Conservation (phyloP, 1,284 basidiomycete genomes). For the Uromyces viciae-fabae region DNA sequence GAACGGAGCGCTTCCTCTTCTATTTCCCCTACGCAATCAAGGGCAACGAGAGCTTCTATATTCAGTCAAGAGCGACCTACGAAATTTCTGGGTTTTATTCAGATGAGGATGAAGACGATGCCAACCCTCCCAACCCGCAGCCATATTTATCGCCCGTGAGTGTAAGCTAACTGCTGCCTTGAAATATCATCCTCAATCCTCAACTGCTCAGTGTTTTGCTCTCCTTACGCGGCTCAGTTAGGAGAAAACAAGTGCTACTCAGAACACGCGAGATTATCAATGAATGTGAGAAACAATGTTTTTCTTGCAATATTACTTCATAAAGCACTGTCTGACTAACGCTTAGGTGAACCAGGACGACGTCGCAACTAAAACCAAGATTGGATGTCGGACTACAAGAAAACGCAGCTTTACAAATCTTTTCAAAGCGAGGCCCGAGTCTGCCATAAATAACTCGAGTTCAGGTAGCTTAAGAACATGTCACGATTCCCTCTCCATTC, state of each 20-base stretch:
- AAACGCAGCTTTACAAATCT: slow-evolving; percentile 17
- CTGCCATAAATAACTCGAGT: not conserved
- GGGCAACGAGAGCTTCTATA: not conserved
- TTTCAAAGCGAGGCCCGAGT: slow-evolving; percentile 3
- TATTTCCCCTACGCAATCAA: too few relatives aligned
- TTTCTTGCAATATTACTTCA: too few relatives aligned
- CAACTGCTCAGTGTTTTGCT: too few relatives aligned
- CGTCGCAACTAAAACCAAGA: not conserved
- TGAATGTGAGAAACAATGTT: not conserved
- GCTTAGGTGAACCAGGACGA: not conserved
- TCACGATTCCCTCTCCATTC: not conserved
- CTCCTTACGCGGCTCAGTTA: too few relatives aligned
- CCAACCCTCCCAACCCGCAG: too few relatives aligned
- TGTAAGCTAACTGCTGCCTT: too few relatives aligned
- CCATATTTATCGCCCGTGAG: too few relatives aligned
- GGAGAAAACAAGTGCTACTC: not conserved
- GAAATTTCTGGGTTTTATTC: slow-evolving; percentile 24
- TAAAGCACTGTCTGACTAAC: too few relatives aligned
- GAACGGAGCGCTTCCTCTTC: not conserved
- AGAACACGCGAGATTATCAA: not conserved
- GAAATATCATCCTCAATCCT: too few relatives aligned
- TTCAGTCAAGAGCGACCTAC: not conserved
- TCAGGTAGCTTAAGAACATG: not conserved
- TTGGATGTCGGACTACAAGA: not conserved
- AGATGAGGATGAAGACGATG: slow-evolving; percentile 18